phyloP scores from a whole-genome alignment of 495 filamentous ascomycete genomes.

The Aspergillus carlsbadensis region DNA sequence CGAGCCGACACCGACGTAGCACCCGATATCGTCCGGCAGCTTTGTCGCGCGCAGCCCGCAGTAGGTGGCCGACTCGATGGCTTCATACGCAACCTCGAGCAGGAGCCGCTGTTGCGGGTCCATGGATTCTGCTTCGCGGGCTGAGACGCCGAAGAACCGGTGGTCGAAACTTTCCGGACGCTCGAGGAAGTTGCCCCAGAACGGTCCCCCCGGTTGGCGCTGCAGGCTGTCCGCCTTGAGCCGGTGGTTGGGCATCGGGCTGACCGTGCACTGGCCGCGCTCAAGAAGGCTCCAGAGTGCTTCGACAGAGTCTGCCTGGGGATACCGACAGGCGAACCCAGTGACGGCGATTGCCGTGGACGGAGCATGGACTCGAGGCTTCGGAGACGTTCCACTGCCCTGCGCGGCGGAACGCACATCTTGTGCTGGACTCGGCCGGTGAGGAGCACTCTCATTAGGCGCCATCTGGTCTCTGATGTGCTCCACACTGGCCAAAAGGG shows the following conservation, averaged over 20 bases:
- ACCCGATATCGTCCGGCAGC: constrained; percentile 17
- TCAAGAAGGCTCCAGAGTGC: constrained; percentile 41
- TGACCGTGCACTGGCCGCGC: constrained; percentile 16
- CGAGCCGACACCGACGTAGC: constrained; percentile 33
- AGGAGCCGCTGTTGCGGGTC: constrained; percentile 49
- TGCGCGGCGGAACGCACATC: too few relatives aligned
- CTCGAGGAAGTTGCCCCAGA: constrained; percentile 33
- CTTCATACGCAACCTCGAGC: constrained; percentile 44
- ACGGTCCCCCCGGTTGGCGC: constrained; percentile 13
- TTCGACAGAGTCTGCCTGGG: constrained; percentile 38
- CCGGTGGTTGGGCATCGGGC: constrained; percentile 18
- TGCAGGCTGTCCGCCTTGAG: constrained; percentile 13
- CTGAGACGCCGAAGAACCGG: constrained; percentile 42
- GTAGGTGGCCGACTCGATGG: constrained; percentile 37
- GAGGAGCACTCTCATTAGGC: too few relatives aligned
- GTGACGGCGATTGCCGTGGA: constrained; percentile 45
- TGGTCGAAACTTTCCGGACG: constrained; percentile 41
- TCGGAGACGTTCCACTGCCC: too few relatives aligned
- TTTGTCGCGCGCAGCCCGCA: constrained; percentile 7
- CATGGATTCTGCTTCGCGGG: constrained; percentile 43
- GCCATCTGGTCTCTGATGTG: too few relatives aligned
- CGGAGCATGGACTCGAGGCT: too few relatives aligned
- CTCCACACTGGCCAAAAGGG: too few relatives aligned
- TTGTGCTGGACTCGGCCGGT: too few relatives aligned
- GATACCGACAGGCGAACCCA: constrained; percentile 43